Evolutionary conservation across 1,139 yeast species (phyloP), one percentile per base, ranked within the genome.

Genomic region (Candida labiduridarum): DNA sequence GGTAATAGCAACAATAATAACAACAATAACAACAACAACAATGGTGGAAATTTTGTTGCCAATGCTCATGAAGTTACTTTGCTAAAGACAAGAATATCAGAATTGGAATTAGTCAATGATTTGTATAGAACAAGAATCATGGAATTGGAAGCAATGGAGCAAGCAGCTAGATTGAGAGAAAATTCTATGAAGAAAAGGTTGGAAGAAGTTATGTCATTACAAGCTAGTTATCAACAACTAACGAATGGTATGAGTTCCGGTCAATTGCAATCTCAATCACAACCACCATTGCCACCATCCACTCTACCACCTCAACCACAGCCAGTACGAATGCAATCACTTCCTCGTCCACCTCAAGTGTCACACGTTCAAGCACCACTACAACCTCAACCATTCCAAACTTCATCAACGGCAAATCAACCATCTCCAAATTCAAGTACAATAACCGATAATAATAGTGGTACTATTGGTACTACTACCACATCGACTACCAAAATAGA

Each of bases 31-130:
- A 49, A 51, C 46, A 53, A 52, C 51, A 57, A 53, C 42, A 41
- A 34, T 46, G 45, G 25, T 15, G 41, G 35, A 54, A 53, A 59
- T 18, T 57, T 52, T 36, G 52, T 53, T 19, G 53, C 44, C 16
- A 45, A 48, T 25, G 31, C 48, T 12, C 80, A 77, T 56, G 85
- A 80, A 56, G 69, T 78, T 18, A 82, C 83, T 16, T 72, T 76
- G 42, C 72, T 90, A 53, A 81, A 83, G 55, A 88, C 96, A 0
- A 76, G 96, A 52, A 89, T 91, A 19, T 83, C 89, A n/a, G 98
- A 92, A 64, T 76, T 92, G 52, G 97, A 92, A 65, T 75, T 92
- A 44, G 96, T 92, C 39, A 91, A 90, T 61, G 97, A 91, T 63
- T 74, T 92, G 54, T 88, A 89, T 71, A 80, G 89, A 57, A 82